Percentiles rank a stretch among this genome's conserved stretches.
phyloP scores from a whole-genome alignment of 805 yeast genomes.

The Saturnispora saitoi region DNA sequence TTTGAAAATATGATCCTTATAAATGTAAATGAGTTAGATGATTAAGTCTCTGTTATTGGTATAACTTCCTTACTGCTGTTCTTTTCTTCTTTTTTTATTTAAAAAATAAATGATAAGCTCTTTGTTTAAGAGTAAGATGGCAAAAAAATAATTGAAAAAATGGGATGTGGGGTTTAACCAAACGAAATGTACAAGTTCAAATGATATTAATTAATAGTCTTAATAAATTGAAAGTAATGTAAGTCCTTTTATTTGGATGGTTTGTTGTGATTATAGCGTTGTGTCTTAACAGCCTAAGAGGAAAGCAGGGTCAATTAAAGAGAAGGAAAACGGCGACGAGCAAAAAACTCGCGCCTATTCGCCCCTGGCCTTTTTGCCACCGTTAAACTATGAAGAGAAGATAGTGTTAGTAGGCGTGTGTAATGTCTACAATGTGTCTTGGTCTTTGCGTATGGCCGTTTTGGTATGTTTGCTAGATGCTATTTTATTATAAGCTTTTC shows the following conservation, averaged over 20 bases:
- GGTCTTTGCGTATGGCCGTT: no score
- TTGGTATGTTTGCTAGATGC: no score
- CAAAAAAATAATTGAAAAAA: neutral
- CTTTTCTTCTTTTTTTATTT: neutral
- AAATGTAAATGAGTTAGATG: neutral
- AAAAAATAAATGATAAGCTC: neutral
- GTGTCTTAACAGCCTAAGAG: neutral
- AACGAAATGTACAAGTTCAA: neutral
- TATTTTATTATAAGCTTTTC: no score
- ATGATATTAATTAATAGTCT: neutral
- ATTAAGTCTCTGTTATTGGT: no score
- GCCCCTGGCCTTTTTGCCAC: neutral
- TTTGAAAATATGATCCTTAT: neutral
- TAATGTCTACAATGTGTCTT: no score
- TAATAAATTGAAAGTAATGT: neutral
- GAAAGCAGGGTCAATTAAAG: neutral
- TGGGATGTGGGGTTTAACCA: neutral
- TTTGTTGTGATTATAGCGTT: neutral
- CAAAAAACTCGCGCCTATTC: neutral
- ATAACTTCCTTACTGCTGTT: neutral
- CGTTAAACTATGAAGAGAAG: no score
- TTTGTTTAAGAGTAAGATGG: neutral
- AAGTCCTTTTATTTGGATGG: neutral
- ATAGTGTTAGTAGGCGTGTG: no score
- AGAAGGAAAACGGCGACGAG: slow-evolving; percentile 2